phyloP scores from a whole-genome alignment of 2,329 filamentous ascomycete genomes.

The Trichoderma sp. region DNA sequence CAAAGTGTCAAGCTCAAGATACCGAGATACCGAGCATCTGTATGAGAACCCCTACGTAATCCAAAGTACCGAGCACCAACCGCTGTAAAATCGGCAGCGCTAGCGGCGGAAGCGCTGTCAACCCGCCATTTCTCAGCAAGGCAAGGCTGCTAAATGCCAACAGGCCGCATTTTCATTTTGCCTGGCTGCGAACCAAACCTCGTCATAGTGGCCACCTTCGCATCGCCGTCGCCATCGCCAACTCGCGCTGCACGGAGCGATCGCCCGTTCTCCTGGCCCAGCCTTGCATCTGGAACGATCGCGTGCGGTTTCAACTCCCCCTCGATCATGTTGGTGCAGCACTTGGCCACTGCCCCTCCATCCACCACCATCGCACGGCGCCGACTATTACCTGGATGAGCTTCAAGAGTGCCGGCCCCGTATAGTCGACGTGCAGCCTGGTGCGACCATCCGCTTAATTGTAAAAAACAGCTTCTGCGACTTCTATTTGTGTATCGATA shows the following conservation, averaged over 20 bases:
- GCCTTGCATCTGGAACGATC: slow-evolving; percentile 37
- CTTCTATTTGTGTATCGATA: background rate
- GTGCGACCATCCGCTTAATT: slow-evolving; percentile 13
- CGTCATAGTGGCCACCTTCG: slow-evolving; percentile 12
- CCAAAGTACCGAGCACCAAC: background rate
- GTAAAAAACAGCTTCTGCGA: background rate
- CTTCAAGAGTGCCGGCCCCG: background rate
- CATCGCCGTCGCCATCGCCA: slow-evolving; percentile 28
- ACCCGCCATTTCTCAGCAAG: slow-evolving; percentile 18
- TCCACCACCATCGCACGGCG: slow-evolving; percentile 41
- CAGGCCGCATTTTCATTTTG: background rate
- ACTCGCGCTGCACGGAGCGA: background rate
- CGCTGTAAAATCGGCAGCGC: background rate
- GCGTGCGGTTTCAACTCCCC: slow-evolving; percentile 24
- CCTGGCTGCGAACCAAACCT: slow-evolving; percentile 2
- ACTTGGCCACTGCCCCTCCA: slow-evolving; percentile 39
- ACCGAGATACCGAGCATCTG: background rate
- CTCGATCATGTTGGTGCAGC: slow-evolving; percentile 48
- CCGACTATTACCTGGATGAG: slow-evolving; percentile 35
- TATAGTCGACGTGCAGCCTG: slow-evolving; percentile 21
- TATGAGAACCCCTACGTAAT: background rate
- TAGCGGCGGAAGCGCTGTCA: slow-evolving; percentile 4
- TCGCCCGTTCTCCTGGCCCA: slow-evolving; percentile 26
- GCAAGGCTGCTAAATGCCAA: background rate
- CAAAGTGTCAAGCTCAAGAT: background rate